These are phyloP conservation scores for Lippia alba DNA, from an alignment of 305 asterid species.

Conservation along the genomic window DNA sequence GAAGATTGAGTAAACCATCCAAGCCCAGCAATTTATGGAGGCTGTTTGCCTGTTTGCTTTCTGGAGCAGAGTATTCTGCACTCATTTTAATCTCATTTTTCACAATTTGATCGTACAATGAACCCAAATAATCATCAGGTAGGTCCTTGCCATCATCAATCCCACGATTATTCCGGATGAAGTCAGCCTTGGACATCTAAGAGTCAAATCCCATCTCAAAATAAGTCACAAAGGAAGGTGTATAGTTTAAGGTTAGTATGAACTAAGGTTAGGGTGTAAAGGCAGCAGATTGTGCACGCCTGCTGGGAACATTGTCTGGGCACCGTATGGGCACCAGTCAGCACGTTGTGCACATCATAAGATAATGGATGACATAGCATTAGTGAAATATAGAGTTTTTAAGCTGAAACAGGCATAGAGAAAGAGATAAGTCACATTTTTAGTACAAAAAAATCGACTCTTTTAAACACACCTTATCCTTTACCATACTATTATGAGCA, in stretches of 20 bases:
- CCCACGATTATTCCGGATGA: constrained; percentile 97
- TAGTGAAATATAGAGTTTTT: neutral
- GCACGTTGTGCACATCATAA: neutral
- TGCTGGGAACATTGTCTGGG: too few species aligned
- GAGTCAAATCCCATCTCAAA: constrained; percentile 45
- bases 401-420: constrained; percentile 16
- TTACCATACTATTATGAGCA: constrained; percentile 98
- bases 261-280: neutral
- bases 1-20: constrained; percentile 95
- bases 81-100: constrained; percentile 97
- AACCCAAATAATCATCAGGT: constrained; percentile 87
- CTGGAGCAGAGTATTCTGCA: constrained; percentile 79
- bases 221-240: constrained; percentile 39
- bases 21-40: constrained; percentile 87
- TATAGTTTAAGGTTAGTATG: constrained; percentile 28
- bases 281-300: neutral
- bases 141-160: constrained; percentile 96
- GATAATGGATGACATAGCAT: neutral
- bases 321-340: too few species aligned
- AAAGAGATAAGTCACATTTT: constrained; percentile 17
- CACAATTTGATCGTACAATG: constrained; percentile 89
- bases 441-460: constrained; percentile 22
- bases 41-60: constrained; percentile 90
- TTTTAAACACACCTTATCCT: constrained; percentile 79
- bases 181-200: constrained; percentile 97